Conservation (phyloP, 2,329 filamentous ascomycete genomes). For the Talaromyces sp. region DNA sequence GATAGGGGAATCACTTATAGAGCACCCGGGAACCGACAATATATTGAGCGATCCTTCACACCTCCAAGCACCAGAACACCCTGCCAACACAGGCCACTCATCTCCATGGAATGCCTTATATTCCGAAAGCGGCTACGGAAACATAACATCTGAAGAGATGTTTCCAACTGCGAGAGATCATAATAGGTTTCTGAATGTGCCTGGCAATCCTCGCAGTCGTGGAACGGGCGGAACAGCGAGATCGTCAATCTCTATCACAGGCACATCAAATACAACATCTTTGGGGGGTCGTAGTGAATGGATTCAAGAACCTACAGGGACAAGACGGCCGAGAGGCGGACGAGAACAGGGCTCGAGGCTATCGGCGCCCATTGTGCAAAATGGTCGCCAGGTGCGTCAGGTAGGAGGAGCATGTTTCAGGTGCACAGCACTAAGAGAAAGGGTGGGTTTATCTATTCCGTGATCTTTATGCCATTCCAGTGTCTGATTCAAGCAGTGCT, state of each 20-base stretch:
- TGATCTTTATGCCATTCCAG: background rate
- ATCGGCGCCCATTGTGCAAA: background rate
- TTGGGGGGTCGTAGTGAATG: background rate
- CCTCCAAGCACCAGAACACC: too few species aligned
- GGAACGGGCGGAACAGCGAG: background rate
- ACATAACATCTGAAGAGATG: background rate
- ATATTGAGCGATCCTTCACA: background rate
- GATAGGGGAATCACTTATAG: background rate
- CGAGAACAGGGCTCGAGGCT: background rate
- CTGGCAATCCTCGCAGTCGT: background rate
- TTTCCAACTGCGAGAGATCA: background rate
- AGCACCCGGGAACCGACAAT: accelerated
- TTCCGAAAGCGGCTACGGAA: background rate
- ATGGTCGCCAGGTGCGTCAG: background rate
- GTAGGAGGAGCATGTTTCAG: conserved; percentile 9
- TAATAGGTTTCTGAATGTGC: background rate
- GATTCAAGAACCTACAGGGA: background rate
- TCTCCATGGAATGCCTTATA: background rate
- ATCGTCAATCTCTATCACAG: background rate
- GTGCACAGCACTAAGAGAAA: background rate
- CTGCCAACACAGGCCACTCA: background rate
- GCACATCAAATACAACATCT: background rate
- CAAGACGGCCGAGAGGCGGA: background rate
- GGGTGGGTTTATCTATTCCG: background rate
- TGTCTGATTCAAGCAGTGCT: background rate